Conservation (phyloP, 192 early-diverging fungal genomes). For the Coemansia reversa region DNA sequence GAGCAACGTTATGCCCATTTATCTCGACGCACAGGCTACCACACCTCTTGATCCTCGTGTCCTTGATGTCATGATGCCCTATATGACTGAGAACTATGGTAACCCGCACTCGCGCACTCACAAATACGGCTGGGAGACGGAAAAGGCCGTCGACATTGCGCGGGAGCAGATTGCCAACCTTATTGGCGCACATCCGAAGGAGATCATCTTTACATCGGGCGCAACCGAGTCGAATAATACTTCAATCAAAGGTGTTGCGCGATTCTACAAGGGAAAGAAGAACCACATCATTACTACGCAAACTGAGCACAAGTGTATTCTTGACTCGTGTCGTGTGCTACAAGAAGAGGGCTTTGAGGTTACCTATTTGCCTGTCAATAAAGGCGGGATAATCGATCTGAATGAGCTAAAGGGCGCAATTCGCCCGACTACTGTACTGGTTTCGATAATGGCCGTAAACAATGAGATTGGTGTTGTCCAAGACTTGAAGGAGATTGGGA, state of each 20-base stretch:
- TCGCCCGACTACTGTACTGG: constrained; percentile 84
- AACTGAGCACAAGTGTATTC: constrained; percentile 98
- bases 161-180: constrained; percentile 83
- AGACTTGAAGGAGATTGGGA: constrained; percentile 87
- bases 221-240: constrained; percentile 98
- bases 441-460: constrained; percentile 96
- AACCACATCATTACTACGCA: constrained; percentile 96
- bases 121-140: constrained; percentile 95
- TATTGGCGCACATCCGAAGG: constrained; percentile 93
- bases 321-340: constrained; percentile 94
- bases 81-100: constrained; percentile 86
- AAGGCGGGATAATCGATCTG: constrained; percentile 82
- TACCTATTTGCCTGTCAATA: constrained; percentile 86
- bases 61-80: constrained; percentile 92
- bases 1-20: constrained; percentile 67
- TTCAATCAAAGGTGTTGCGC: constrained; percentile 89
- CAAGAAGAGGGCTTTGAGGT: constrained; percentile 95
- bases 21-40: constrained; percentile 94
- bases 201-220: constrained; percentile 94
- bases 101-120: constrained; percentile 98
- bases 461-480: constrained; percentile 99
- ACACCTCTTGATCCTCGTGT: constrained; percentile 91
- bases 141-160: constrained; percentile 83
- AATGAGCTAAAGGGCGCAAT: constrained; percentile 78
- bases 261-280: constrained; percentile 92